A percentile compares a stretch with the other conserved stretches of the same genome.
Evolutionary conservation across 2,329 filamentous ascomycete species (phyloP).

Genomic region (Daldinia sp.): DNA sequence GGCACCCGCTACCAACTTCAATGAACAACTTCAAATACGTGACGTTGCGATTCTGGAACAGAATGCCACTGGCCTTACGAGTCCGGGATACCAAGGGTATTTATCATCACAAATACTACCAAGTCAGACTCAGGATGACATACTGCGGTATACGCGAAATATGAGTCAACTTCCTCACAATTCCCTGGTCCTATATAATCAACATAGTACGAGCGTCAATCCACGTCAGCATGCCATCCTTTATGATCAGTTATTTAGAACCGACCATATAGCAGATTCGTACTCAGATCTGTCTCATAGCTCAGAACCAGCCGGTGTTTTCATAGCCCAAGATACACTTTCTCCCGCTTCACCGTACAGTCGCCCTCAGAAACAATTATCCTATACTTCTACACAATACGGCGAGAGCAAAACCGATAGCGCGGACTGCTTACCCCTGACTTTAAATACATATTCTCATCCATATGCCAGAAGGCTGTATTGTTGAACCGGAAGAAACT

Average conservation of each 20-base stretch:
- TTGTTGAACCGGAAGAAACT: not conserved
- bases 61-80: not conserved
- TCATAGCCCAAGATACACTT: not conserved
- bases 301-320: not conserved
- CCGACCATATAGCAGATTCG: not conserved
- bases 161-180: not conserved
- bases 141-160: not conserved
- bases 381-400: not conserved
- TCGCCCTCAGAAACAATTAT: not conserved
- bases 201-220: not conserved
- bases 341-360: not conserved
- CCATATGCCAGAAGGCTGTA: not conserved
- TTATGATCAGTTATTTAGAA: not conserved
- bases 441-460: not conserved
- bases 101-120: not conserved
- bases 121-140: not conserved
- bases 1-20: not conserved
- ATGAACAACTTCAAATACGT: not conserved
- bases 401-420: not conserved
- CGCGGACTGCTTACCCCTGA: not conserved
- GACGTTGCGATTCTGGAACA: not conserved
- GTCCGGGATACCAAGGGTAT: not conserved
- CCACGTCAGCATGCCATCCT: not conserved
- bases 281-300: conserved; percentile 2
- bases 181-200: not conserved